Percentiles rank a stretch among this genome's conserved stretches.
These are phyloP conservation scores for Penicillium egyptiacum DNA, from an alignment of 495 filamentous ascomycete genomes.

Conservation along the genomic window DNA sequence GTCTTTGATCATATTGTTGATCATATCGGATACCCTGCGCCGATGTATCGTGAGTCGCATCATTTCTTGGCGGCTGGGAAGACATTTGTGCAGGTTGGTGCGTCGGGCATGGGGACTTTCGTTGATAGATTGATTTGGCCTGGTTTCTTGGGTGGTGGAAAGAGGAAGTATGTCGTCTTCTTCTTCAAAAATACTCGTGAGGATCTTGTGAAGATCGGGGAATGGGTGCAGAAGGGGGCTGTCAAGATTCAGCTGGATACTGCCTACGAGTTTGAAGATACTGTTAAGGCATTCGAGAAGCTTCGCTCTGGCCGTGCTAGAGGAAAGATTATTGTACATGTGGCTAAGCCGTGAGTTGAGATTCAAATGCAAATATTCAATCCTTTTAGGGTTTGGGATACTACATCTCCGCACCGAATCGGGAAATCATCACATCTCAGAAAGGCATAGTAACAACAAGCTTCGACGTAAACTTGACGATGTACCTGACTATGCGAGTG, in stretches of 20 bases:
- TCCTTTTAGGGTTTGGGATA: neutral
- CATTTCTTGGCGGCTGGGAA: slow-evolving; percentile 53
- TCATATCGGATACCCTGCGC: slow-evolving; percentile 52
- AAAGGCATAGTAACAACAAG: neutral
- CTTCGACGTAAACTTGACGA: slow-evolving; percentile 6
- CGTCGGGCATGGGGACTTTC: slow-evolving; percentile 24
- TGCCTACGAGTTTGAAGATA: slow-evolving; percentile 59
- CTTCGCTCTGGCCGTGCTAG: slow-evolving; percentile 58
- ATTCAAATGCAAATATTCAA: neutral
- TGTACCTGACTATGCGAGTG: neutral
- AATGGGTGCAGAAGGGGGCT: slow-evolving; percentile 62
- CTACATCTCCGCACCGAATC: neutral
- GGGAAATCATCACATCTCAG: neutral
- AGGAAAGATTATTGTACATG: slow-evolving; percentile 68
- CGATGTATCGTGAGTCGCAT: slow-evolving; percentile 56
- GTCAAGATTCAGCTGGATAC: slow-evolving; percentile 60
- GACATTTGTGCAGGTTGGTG: slow-evolving; percentile 58
- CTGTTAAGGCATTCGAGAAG: slow-evolving; percentile 58
- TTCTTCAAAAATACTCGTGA: slow-evolving; percentile 40
- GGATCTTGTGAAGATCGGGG: slow-evolving; percentile 54
- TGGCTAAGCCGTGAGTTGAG: slow-evolving; percentile 26
- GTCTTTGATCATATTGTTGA: slow-evolving; percentile 60
- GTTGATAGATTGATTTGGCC: slow-evolving; percentile 45
- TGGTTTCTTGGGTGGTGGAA: slow-evolving; percentile 61
- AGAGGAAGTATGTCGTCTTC: slow-evolving; percentile 51